A percentile compares a stretch with the other conserved stretches of the same genome.
Conservation (phyloP, 352 stramenopile genomes). For the Phytophthora citrophthora region DNA sequence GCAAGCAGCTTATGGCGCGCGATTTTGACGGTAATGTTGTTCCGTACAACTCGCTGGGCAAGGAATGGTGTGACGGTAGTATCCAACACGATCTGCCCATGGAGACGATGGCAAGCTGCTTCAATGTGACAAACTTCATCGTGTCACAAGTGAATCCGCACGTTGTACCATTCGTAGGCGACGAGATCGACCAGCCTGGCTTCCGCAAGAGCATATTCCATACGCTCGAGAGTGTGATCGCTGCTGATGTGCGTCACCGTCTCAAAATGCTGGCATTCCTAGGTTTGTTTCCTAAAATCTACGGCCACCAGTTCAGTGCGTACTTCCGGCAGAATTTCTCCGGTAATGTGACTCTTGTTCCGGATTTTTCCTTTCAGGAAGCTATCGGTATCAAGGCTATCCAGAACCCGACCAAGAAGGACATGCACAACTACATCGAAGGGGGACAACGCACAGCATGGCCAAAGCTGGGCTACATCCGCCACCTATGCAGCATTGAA, state of each 20-base stretch:
- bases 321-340: constrained; percentile 96
- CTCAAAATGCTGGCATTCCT: constrained; percentile 85
- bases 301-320: constrained; percentile 79
- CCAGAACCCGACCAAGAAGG: constrained; percentile 75
- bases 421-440: constrained; percentile 81
- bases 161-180: constrained; percentile 92
- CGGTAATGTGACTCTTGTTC: constrained; percentile 96
- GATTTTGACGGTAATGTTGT: constrained; percentile 87
- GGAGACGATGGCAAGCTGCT: constrained; percentile 93
- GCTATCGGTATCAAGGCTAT: constrained; percentile 86
- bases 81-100: constrained; percentile 94
- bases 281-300: constrained; percentile 86
- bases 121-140: constrained; percentile 95
- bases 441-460: constrained; percentile 90
- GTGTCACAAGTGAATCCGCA: constrained; percentile 92
- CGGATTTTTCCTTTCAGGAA: constrained; percentile 88
- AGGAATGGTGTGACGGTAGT: constrained; percentile 94
- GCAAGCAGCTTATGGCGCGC: constrained; percentile 85
- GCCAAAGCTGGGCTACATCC: constrained; percentile 94
- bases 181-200: constrained; percentile 81
- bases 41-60: constrained; percentile 92
- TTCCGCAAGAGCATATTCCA: constrained; percentile 78
- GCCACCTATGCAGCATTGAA: constrained; percentile 94
- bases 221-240: constrained; percentile 88
- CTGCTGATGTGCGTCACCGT: constrained; percentile 63